phyloP scores from a whole-genome alignment of 1,284 basidiomycete species.

The Violaceomyces palustris region DNA sequence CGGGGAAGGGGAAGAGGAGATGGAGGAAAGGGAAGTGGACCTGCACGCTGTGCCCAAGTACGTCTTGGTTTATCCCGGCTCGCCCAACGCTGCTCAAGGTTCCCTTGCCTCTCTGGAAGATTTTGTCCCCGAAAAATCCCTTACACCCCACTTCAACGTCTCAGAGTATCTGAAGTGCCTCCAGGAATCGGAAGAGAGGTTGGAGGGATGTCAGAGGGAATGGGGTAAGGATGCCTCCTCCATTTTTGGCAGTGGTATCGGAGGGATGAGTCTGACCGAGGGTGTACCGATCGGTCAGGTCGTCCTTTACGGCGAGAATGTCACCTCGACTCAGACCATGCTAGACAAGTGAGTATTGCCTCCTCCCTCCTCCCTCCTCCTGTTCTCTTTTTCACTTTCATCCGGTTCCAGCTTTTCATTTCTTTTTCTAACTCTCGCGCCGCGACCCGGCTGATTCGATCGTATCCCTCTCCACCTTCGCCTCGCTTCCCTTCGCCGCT shows the following conservation, averaged over 20 bases:
- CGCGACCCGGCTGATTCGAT: no score
- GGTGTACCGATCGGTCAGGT: constrained; percentile 61
- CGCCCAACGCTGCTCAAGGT: background rate
- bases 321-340: constrained; percentile 92
- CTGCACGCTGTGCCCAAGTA: constrained; percentile 43
- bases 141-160: constrained; percentile 26
- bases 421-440: no score
- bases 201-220: background rate
- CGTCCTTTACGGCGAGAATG: constrained; percentile 78
- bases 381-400: background rate
- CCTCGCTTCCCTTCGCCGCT: background rate
- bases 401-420: no score
- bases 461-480: no score
- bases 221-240: background rate
- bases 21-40: constrained; percentile 28
- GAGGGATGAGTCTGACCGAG: background rate
- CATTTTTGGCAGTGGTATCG: background rate
- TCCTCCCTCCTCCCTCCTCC: background rate
- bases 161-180: constrained; percentile 18
- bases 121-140: background rate
- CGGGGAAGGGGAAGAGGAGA: background rate
- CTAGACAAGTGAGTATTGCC: constrained; percentile 74
- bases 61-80: constrained; percentile 14
- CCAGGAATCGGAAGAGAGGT: background rate
- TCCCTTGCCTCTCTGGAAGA: background rate